Base-by-base conservation (phyloP, 2,329 filamentous ascomycete genomes). In the Fusarium sp. region DNA sequence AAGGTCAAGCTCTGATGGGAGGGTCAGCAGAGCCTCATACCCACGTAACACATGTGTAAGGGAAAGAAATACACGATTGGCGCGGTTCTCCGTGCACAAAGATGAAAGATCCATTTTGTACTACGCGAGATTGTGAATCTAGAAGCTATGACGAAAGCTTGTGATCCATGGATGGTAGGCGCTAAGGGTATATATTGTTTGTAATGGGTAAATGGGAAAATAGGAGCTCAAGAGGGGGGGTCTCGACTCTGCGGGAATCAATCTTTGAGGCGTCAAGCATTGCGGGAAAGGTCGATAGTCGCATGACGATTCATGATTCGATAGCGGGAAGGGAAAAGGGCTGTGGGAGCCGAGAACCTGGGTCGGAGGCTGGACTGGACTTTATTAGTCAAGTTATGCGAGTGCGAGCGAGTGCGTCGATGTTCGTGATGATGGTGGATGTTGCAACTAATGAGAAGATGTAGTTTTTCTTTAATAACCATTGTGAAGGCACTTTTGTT, bases 21-120 rank as follows among this genome's bases (percentile, higher is more conserved):
- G 73, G 38, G 37, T 74, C 56, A 66, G 52, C 50, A 69, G 69
- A 66, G 52, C 64, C 56, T 58, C 64, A 29, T 27, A 24, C 52
- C n/a, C 42, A n/a, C 6, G 47, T 31, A 52, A 18, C 24, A 52
- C 47, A 52, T 29, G 47, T 31, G 27, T 20, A 62, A 24, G 18
- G 59, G 29, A 38, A 34, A 52, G 34, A 64, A 59, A 62, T 57
- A 29, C n/a, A 50, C 58, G 42, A 54, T 11, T 42, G 22, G 22
- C 61, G 56, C 61, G 40, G 22, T 20, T 20, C 35, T 57, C 59
- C 22, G 35, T 42, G 67, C 52, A 38, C 20, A 37, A 20, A 20
- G 8, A 40, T 31, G 37, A 62, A 22, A n/a, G 11, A 47, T n/a
- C 18, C 20, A 34, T 22, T n/a, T 18, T 37, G 54, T 24, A 37